A percentile compares a stretch with the other conserved stretches of the same genome.
Evolutionary conservation across 768 basidiomycete species (phyloP).

Genomic region (Trametes villosa): DNA sequence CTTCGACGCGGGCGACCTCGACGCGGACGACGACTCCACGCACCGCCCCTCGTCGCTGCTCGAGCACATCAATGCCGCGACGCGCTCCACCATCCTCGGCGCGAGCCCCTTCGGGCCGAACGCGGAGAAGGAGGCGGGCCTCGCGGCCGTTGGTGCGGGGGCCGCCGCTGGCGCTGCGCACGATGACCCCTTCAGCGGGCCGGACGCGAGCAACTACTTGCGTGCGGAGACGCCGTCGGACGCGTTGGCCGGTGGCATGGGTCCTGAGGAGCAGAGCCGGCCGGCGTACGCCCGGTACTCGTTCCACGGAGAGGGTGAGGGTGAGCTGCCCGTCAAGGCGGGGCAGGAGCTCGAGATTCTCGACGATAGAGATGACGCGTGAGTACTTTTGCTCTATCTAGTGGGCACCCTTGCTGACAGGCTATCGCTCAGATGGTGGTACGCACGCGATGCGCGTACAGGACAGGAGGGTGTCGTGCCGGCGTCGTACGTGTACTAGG

Average conservation of each 20-base stretch:
- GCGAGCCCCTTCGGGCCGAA: slow-evolving; percentile 41
- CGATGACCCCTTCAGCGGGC: slow-evolving; percentile 62
- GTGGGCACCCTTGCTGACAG: slow-evolving; percentile 23
- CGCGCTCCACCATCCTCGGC: slow-evolving; percentile 80
- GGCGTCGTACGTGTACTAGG: slow-evolving; percentile 86
- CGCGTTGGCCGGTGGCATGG: slow-evolving; percentile 61
- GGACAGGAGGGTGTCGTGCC: slow-evolving; percentile 91
- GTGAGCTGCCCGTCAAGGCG: slow-evolving; percentile 70
- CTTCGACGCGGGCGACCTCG: slow-evolving; percentile 64
- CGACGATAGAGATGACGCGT: slow-evolving; percentile 83
- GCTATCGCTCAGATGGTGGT: slow-evolving; percentile 80
- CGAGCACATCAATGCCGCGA: slow-evolving; percentile 90
- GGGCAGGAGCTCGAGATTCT: slow-evolving; percentile 77
- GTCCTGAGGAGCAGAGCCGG: slow-evolving; percentile 69
- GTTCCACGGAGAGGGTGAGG: slow-evolving; percentile 78
- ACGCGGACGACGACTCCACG: slow-evolving; percentile 72
- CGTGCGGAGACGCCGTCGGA: slow-evolving; percentile 85
- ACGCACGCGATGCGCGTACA: slow-evolving; percentile 77
- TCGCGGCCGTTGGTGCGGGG: slow-evolving; percentile 25
- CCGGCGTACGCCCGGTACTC: slow-evolving; percentile 83
- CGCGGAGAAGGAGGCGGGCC: slow-evolving; percentile 60
- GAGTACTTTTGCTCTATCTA: slow-evolving; percentile 36
- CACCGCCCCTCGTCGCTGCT: slow-evolving; percentile 88
- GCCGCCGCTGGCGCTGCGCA: slow-evolving; percentile 32
- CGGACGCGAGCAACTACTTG: slow-evolving; percentile 76